phyloP scores from a whole-genome alignment of 2,329 filamentous ascomycete species.

The Neofusicoccum sp. region DNA sequence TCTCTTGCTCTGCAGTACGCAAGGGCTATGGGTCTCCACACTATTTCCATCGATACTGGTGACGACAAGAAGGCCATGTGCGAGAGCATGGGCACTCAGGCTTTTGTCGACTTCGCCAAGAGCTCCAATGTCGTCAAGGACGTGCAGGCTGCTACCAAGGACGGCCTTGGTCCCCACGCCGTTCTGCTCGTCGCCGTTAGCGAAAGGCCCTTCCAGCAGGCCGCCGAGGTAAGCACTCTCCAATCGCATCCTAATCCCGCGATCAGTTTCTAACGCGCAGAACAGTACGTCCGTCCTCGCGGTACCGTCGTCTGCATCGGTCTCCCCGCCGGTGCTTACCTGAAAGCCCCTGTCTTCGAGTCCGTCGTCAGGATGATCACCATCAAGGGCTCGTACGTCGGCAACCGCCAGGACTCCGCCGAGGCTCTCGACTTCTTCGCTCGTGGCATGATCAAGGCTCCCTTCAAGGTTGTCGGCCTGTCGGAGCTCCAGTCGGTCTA shows the following conservation, averaged over 20 bases:
- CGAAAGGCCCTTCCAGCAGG: constrained; percentile 95
- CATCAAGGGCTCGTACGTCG: constrained; percentile 92
- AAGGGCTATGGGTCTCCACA: constrained; percentile 81
- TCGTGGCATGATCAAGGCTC: constrained; percentile 79
- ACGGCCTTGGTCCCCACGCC: constrained; percentile 81
- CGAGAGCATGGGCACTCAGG: constrained; percentile 64
- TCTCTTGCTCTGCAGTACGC: constrained; percentile 82
- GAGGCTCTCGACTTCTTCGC: constrained; percentile 91
- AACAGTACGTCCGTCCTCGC: constrained; percentile 71
- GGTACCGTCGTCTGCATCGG: constrained; percentile 88
- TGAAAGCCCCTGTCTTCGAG: constrained; percentile 84
- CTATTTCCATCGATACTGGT: constrained; percentile 81
- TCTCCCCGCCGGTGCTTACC: constrained; percentile 74
- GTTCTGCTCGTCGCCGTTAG: constrained; percentile 81
- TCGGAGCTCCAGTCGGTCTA: constrained; percentile 79
- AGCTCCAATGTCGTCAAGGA: constrained; percentile 77
- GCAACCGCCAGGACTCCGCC: constrained; percentile 81
- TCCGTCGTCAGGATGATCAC: constrained; percentile 86
- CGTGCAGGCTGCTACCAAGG: constrained; percentile 75
- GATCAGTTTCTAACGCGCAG: neutral
- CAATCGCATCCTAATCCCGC: constrained; percentile 24
- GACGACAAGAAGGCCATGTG: constrained; percentile 72
- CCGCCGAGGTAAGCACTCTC: constrained; percentile 52
- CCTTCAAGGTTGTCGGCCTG: constrained; percentile 81
- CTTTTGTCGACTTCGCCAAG: constrained; percentile 77